Percentiles rank a stretch among this genome's conserved stretches.
Conservation (phyloP, 1,139 yeast genomes). For the Yamadazyma aaseri region DNA sequence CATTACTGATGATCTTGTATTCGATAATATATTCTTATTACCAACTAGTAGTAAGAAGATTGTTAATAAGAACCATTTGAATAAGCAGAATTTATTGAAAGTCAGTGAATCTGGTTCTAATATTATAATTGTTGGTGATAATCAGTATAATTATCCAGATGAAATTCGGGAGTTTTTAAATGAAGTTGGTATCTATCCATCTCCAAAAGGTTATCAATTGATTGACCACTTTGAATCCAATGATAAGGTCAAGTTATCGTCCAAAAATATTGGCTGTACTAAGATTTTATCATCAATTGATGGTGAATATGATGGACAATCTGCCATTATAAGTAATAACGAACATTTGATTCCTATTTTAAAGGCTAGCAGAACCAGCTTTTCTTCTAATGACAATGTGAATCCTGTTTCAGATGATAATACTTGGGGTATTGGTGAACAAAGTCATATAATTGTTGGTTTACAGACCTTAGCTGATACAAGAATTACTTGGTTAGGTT, state of each 20-base stretch:
- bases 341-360: constrained; percentile 71
- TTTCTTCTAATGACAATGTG: constrained; percentile 42
- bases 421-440: constrained; percentile 81
- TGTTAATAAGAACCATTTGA: constrained; percentile 29
- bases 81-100: constrained; percentile 35
- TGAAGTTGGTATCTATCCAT: constrained; percentile 80
- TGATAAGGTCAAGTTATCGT: constrained; percentile 22
- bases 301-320: constrained; percentile 34
- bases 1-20: constrained; percentile 26
- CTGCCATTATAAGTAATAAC: constrained; percentile 46
- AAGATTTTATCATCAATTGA: constrained; percentile 22
- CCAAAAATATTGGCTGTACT: constrained; percentile 23
- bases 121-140: constrained; percentile 59
- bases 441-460: constrained; percentile 75
- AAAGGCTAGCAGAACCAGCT: constrained; percentile 67
- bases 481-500: constrained; percentile 80
- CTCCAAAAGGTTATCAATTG: constrained; percentile 70
- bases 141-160: constrained; percentile 52
- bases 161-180: constrained; percentile 65
- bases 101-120: constrained; percentile 77
- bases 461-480: constrained; percentile 82
- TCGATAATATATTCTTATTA: constrained; percentile 34
- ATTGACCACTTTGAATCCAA: constrained; percentile 62
- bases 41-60: constrained; percentile 40
- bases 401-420: constrained; percentile 45